Base-by-base conservation (phyloP, 2,329 filamentous ascomycete species). In the Trichoderma atroviride region DNA sequence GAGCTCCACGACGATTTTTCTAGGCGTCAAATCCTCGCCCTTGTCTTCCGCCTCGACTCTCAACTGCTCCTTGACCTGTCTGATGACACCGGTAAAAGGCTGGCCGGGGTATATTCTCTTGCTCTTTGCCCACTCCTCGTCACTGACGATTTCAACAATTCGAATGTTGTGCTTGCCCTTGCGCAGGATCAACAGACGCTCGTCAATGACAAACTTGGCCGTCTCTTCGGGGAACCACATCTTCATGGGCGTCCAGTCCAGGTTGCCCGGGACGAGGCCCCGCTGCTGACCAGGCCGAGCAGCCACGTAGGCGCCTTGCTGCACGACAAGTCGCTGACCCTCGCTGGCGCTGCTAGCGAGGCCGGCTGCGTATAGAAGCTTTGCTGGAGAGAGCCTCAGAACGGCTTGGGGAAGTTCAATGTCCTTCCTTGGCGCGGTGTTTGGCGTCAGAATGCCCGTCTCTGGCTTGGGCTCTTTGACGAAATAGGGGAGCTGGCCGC, bases 91-190 rank as follows among this genome's bases (percentile, higher is more conserved):
- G 9, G 82, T 86, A 73, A 74, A 80, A 0, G 84, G 81, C 78
- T 88, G 80, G 56, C 87, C 87, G 0, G 85, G 83, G 76, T 89
- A 89, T 22, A 78, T 79, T 71, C 80, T 69, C 33, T 87, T 87
- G 68, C 81, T 83, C 5, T 73, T 74, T 53, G 78, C 74, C 83
- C 85, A 89, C 70, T 84, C 84, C 58, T 86, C 81, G 74, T 91
- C 86, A 71, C 79, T 80, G 35, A 91, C 80, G 71, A 91, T 81
- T 78, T 89, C 82, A 63, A 91, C 82, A 72, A 90, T 83, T 57
- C 87, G 85, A 57, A 91, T 78, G 71, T 89, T 88, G 78, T 89
- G 85, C 80, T 89, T 90, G 72, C 88, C 88, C 75, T 85, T 87
- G 72, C 89, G 86, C 65, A 91, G 80, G 73, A 91, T 84, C 71